A percentile compares a stretch with the other conserved stretches of the same genome.
Evolutionary conservation across 306 rosid genomes (phyloP).

Genomic region (Cucumis sativus): DNA sequence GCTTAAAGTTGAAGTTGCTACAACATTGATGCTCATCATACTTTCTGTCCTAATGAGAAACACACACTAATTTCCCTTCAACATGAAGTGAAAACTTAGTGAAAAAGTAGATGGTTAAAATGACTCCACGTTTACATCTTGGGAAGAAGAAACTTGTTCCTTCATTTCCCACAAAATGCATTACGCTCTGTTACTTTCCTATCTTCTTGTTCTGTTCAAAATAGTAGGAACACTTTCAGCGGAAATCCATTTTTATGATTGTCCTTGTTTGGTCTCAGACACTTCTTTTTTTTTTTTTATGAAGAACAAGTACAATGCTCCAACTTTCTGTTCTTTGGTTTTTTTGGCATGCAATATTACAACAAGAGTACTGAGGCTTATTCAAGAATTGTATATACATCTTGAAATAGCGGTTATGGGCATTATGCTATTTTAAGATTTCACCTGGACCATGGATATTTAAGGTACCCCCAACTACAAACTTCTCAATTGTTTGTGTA

Average conservation of each 20-base stretch:
- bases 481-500: neutral
- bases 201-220: neutral
- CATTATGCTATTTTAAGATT: neutral
- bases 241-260: neutral
- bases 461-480: neutral
- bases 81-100: neutral
- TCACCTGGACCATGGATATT: neutral
- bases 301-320: slow-evolving; percentile 3
- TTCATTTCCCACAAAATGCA: neutral
- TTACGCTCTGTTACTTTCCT: neutral
- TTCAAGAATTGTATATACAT: neutral
- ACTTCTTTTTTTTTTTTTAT: neutral
- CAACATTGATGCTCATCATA: neutral
- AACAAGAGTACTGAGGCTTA: neutral
- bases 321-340: neutral
- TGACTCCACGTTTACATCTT: neutral
- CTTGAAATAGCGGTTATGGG: neutral
- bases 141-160: neutral
- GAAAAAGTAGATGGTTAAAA: neutral
- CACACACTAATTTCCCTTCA: neutral
- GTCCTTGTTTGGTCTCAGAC: neutral
- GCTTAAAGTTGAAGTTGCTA: neutral
- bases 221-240: neutral
- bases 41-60: neutral
- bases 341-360: neutral